Evolutionary conservation across 495 filamentous ascomycete species (phyloP).

Genomic region (Pyronema omphalodes): DNA sequence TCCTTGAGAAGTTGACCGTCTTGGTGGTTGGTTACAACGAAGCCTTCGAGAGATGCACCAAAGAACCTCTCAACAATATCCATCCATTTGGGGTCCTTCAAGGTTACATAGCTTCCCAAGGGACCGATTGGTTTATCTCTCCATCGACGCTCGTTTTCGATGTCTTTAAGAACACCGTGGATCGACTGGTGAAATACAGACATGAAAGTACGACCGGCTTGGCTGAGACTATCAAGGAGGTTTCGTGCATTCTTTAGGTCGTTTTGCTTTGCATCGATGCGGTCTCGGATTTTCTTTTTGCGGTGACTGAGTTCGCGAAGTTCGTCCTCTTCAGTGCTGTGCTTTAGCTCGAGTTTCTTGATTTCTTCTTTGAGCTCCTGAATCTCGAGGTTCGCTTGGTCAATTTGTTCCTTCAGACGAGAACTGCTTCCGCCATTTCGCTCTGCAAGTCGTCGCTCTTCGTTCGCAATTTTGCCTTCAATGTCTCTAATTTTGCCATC

Average conservation of each 20-base stretch:
- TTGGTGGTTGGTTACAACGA: conserved; percentile 64
- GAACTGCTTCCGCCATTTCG: conserved; percentile 36
- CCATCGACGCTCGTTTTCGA: conserved; percentile 50
- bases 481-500: conserved; percentile 28
- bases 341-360: not conserved
- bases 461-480: conserved; percentile 27
- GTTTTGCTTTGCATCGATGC: not conserved
- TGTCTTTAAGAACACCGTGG: conserved; percentile 42
- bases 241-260: not conserved
- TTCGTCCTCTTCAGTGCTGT: not conserved
- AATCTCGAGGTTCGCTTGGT: conserved; percentile 23
- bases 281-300: not conserved
- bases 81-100: conserved; percentile 68
- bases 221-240: not conserved
- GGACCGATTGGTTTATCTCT: conserved; percentile 61
- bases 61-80: conserved; percentile 60
- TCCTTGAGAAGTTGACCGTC: conserved; percentile 33
- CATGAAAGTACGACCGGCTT: not conserved
- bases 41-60: conserved; percentile 45
- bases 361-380: conserved; percentile 13
- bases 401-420: conserved; percentile 26
- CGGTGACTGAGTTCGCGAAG: not conserved
- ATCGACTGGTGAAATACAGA: conserved; percentile 19
- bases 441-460: conserved; percentile 34
- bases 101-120: conserved; percentile 52